These are phyloP conservation scores for Solanum bulbocastanum DNA, from an alignment of 257 asterid species.

Conservation along the genomic window DNA sequence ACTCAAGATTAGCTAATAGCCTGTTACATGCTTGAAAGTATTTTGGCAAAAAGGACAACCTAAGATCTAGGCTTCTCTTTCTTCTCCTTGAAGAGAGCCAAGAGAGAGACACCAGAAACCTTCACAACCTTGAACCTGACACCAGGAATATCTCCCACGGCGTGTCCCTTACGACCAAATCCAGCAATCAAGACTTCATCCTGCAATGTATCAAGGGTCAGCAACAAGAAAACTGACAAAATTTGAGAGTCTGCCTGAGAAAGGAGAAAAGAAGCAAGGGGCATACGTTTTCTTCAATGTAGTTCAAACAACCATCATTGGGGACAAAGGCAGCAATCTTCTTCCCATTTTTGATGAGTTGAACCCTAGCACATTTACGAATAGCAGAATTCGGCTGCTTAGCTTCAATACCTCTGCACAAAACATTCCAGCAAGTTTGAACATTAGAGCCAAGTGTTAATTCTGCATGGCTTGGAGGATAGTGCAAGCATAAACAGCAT, in stretches of 20 bases:
- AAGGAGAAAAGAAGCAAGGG: not conserved
- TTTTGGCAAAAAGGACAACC: not conserved
- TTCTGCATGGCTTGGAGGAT: not conserved
- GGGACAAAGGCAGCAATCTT: slow-evolving; percentile 83
- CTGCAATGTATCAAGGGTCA: slow-evolving; percentile 16
- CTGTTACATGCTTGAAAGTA: not conserved
- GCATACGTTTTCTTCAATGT: slow-evolving; percentile 64
- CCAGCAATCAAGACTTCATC: slow-evolving; percentile 87
- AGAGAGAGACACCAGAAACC: slow-evolving; percentile 74
- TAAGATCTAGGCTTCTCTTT: slow-evolving; percentile 72
- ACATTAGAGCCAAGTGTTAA: not conserved
- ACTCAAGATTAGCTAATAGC: slow-evolving; percentile 1
- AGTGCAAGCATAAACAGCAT: not conserved
- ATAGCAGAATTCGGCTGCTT: slow-evolving; percentile 87
- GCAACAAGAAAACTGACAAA: not conserved
- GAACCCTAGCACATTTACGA: slow-evolving; percentile 76
- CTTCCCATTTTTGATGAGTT: slow-evolving; percentile 73
- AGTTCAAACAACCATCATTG: slow-evolving; percentile 75
- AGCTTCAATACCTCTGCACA: slow-evolving; percentile 67
- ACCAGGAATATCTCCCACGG: slow-evolving; percentile 87
- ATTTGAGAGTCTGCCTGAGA: not conserved
- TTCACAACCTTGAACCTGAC: slow-evolving; percentile 81
- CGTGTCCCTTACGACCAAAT: slow-evolving; percentile 84
- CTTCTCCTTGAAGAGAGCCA: slow-evolving; percentile 68
- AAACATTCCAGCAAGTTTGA: not conserved